These are phyloP conservation scores for Taphrina pruni DNA, from an alignment of 1,139 yeast genomes.

Conservation along the genomic window DNA sequence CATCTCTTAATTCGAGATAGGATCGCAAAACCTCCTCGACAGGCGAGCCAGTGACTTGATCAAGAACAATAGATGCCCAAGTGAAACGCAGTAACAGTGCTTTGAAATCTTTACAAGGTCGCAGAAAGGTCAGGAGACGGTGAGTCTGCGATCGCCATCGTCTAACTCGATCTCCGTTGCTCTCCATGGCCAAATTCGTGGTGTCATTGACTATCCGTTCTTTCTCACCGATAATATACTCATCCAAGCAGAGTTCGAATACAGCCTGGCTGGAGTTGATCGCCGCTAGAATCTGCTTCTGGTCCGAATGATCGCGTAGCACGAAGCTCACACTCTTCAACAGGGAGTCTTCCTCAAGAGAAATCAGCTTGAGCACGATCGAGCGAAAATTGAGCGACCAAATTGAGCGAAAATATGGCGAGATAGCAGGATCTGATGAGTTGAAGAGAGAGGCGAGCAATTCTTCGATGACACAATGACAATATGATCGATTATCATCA, in stretches of 20 bases:
- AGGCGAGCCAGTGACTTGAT: conserved; percentile 52
- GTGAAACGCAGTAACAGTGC: conserved; percentile 49
- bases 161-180: conserved; percentile 2
- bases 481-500: conserved; percentile 2
- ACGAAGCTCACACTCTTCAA: not conserved
- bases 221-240: conserved; percentile 43
- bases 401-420: conserved; percentile 17
- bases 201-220: not conserved
- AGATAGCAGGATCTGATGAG: not conserved
- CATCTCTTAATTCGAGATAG: conserved; percentile 43
- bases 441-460: not conserved
- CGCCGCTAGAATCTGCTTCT: not conserved
- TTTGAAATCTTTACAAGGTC: conserved; percentile 43
- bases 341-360: conserved; percentile 10
- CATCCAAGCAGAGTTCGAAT: conserved; percentile 46
- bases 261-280: conserved; percentile 41
- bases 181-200: not conserved
- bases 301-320: not conserved
- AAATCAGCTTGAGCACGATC: conserved; percentile 9
- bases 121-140: conserved; percentile 47
- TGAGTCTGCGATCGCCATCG: conserved; percentile 40
- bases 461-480: conserved; percentile 8
- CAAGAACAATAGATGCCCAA: conserved; percentile 56
- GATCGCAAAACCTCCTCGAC: conserved; percentile 47
- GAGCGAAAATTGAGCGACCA: conserved; percentile 26